phyloP scores from a whole-genome alignment of 2,329 filamentous ascomycete genomes.

The Scortechinia acanthostroma region DNA sequence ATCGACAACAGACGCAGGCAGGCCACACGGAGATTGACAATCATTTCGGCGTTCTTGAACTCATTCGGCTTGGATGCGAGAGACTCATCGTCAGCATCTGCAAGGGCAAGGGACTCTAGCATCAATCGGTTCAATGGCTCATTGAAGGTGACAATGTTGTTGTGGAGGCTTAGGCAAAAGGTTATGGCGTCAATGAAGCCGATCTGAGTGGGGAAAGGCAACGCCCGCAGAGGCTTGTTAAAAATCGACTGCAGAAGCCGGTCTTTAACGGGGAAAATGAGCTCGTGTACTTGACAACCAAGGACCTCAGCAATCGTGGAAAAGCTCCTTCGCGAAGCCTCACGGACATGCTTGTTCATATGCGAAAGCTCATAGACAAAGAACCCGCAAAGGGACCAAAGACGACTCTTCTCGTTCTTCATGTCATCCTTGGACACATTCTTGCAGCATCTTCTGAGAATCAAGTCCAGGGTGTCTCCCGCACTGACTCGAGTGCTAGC shows the following conservation, averaged over 20 bases:
- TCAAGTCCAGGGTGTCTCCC: conserved; percentile 73
- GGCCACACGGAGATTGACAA: conserved; percentile 82
- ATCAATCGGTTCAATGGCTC: conserved; percentile 83
- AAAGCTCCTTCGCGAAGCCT: conserved; percentile 76
- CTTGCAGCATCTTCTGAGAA: conserved; percentile 74
- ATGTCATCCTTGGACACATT: conserved; percentile 72
- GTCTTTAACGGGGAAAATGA: conserved; percentile 85
- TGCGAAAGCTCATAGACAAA: conserved; percentile 86
- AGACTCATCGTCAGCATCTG: conserved; percentile 89
- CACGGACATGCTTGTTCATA: conserved; percentile 90
- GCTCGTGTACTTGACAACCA: conserved; percentile 74
- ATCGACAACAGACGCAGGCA: conserved; percentile 90
- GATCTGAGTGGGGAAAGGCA: conserved; percentile 92
- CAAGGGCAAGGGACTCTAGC: conserved; percentile 86
- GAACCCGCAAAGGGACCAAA: conserved; percentile 73
- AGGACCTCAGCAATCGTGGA: conserved; percentile 74
- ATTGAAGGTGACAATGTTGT: conserved; percentile 84
- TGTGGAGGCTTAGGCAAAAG: conserved; percentile 83
- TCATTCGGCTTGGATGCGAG: conserved; percentile 88
- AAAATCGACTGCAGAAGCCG: conserved; percentile 85
- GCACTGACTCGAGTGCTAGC: conserved; percentile 80
- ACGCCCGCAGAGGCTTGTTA: conserved; percentile 82
- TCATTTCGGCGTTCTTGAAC: conserved; percentile 89
- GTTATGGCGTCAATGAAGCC: conserved; percentile 97
- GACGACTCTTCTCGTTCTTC: conserved; percentile 43